Evolutionary conservation across 2,329 filamentous ascomycete species (phyloP).

Genomic region (Colletotrichum tofieldiae): DNA sequence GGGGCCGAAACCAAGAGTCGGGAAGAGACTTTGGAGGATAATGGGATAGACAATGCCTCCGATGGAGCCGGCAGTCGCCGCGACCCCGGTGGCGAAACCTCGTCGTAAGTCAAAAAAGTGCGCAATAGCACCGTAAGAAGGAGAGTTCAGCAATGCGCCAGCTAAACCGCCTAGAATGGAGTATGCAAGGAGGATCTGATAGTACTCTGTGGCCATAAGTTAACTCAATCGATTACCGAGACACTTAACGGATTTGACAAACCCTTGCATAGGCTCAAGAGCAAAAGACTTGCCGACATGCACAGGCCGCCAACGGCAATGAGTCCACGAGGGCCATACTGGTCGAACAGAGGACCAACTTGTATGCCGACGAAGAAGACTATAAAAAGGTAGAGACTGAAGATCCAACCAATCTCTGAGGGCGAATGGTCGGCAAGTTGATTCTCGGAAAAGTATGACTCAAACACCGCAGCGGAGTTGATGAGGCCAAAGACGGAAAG

Average conservation of each 20-base stretch:
- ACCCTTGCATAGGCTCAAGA: constrained; percentile 78
- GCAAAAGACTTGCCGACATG: constrained; percentile 73
- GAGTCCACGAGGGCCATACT: constrained; percentile 78
- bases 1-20: constrained; percentile 65
- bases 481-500: constrained; percentile 80
- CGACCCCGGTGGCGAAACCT: constrained; percentile 85
- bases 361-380: constrained; percentile 88
- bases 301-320: constrained; percentile 75
- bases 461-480: constrained; percentile 83
- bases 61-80: constrained; percentile 79
- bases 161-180: constrained; percentile 81
- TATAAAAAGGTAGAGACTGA: constrained; percentile 85
- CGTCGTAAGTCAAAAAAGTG: constrained; percentile 85
- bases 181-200: constrained; percentile 86
- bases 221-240: background rate
- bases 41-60: constrained; percentile 78
- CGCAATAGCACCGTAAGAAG: constrained; percentile 80
- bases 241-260: constrained; percentile 35
- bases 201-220: constrained; percentile 67
- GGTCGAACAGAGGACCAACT: constrained; percentile 87
- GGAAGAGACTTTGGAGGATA: constrained; percentile 62
- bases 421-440: constrained; percentile 79
- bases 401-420: constrained; percentile 87
- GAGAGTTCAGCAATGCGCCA: constrained; percentile 83
- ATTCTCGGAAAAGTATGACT: constrained; percentile 81